These are phyloP conservation scores for Pseudonitzschia multiseries DNA, from an alignment of 108 stramenopile species.

Conservation along the genomic window DNA sequence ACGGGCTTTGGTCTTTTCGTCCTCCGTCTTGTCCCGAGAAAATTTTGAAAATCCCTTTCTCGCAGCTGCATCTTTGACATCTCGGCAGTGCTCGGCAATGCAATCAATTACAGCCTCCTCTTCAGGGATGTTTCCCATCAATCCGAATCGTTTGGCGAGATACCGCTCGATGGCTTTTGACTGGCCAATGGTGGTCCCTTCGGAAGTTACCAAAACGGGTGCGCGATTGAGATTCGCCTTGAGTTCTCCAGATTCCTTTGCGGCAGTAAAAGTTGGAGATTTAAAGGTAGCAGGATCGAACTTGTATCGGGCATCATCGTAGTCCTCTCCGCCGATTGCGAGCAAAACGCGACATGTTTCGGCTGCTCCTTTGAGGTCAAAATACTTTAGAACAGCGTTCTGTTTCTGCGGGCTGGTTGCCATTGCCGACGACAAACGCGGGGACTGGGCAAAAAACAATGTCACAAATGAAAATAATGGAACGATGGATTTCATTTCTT, in stretches of 20 bases:
- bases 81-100: conserved; percentile 65
- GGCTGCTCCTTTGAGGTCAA: conserved; percentile 52
- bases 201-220: conserved; percentile 54
- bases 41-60: conserved; percentile 56
- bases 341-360: conserved; percentile 54
- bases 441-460: background rate
- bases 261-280: conserved; percentile 53
- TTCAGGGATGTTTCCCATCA: conserved; percentile 49
- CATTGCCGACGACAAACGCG: background rate
- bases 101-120: conserved; percentile 64
- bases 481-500: background rate
- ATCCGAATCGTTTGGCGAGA: conserved; percentile 35
- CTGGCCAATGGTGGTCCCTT: conserved; percentile 53
- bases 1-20: conserved; percentile 8
- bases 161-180: conserved; percentile 65
- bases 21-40: background rate
- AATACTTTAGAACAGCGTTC: conserved; percentile 48
- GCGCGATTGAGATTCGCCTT: conserved; percentile 58
- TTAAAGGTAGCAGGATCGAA: conserved; percentile 41
- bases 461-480: background rate
- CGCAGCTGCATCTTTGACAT: conserved; percentile 54
- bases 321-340: conserved; percentile 43
- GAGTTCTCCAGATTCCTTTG: conserved; percentile 56
- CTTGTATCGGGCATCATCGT: conserved; percentile 45
- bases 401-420: background rate